Base-by-base conservation (phyloP, 2,329 filamentous ascomycete genomes). In the Aplosporella prunicola region DNA sequence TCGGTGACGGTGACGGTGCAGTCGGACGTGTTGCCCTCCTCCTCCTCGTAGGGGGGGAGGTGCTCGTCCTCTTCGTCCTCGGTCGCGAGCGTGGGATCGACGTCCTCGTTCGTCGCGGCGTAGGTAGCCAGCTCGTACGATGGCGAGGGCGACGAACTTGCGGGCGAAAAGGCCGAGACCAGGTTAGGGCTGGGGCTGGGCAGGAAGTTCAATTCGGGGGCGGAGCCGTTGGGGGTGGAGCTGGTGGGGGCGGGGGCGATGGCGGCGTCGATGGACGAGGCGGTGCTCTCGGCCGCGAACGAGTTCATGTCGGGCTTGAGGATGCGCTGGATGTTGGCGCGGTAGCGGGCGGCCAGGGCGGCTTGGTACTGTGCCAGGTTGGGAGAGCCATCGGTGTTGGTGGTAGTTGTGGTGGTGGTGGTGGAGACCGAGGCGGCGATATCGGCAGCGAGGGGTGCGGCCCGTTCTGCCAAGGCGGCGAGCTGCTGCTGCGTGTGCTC, bases 1-100 rank as follows among this genome's bases (percentile, higher is more conserved):
- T 39, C 37, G 24, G 33, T 30, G 37, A 39, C 37, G 30, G 37
- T 39, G 24, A 39, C 30, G 37, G 37, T 39, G 37, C 37, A 39
- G 37, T 32, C 37, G 7, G 37, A 27, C 5, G 37, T 25, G 3
- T 33, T 34, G 37, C 24, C 37, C 24, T 39, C 37, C 16, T 39
- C 35, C n/a, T 39, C 37, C 16, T 18, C 13, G 14, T 33, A 34
- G 11, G 36, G 36, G 13, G 31, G 37, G 10, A 34, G 30, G 11
- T 27, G 36, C 28, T 39, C 35, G 14, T 37, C 36, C 5, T 32
- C 30, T 9, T 30, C 34, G 2, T 29, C 26, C 33, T 27, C 23
- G 24, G n/a, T n/a, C n/a, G n/a, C n/a, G n/a, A n/a, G n/a, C n/a
- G n/a, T n/a, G n/a, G n/a, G n/a, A n/a, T n/a, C n/a, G n/a, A n/a